Evolutionary conservation across 2,329 filamentous ascomycete genomes (phyloP), one percentile per base, ranked within the genome.

Genomic region (Blastomyces percursus): DNA sequence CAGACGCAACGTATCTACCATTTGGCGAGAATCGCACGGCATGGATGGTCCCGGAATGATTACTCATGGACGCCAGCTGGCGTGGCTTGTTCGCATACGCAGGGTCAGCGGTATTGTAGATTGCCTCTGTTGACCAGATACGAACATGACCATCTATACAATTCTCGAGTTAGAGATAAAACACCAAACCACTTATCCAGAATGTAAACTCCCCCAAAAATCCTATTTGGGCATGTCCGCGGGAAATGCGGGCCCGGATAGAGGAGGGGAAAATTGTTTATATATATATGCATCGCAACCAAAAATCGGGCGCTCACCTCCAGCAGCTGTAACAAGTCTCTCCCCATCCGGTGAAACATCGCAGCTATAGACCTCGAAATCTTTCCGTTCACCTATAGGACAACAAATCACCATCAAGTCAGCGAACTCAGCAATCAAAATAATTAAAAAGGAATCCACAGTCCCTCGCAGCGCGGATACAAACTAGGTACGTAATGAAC

Each of bases 351-450:
- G 90, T 35, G 94, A 99, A 67, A 99, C 86, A 81, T 97, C 90
- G 76, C 93, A 97, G 78, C 91, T 96, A 80, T 97, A 99, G 68
- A 97, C 93, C 78, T 99, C 94, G 73, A 95, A 96, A 74, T 97
- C 92, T 74, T 96, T 97, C 75, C 96, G 90, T 80, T 99, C 94
- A 74, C 93, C 89, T 90, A 70, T 64, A 66, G 68, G 2, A 27
- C 11, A 38, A 62, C 62, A 65, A 57, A 21, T 14, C 30, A 12
- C 40, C 21, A 57, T 60, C 19, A 32, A 27, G 48, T 44, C 30
- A 59, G 35, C 11, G 59, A 38, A 35, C 24, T 50, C 3, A 12
- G 46, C 46, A 50, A 24, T 21, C 11, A 1, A n/a, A 21, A 21
- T 0, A 21, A 21, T 2, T 27, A 27, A 51, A 11, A 27, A 50